Evolutionary conservation across 78 protist genomes (phyloP), one percentile per base, ranked within the genome.

Genomic region (Fonticula alba): DNA sequence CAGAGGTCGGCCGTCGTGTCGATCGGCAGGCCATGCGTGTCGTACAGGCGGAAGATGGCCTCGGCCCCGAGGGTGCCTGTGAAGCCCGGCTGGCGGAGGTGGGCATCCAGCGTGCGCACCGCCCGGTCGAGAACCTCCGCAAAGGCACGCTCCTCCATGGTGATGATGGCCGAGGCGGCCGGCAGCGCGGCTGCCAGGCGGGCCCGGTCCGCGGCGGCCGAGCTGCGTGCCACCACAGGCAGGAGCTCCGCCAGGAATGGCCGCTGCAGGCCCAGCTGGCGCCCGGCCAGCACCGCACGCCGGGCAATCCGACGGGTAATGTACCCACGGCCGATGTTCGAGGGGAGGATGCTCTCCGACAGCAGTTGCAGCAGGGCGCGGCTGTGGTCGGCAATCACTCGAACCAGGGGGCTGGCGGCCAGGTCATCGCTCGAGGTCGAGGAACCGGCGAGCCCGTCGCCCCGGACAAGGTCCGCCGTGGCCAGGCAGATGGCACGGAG

Each of bases 301-400:
- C 82, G 55, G 60, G 72, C 68, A 35, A 78, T 61, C 58, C 74
- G 78, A 19, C 87, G 59, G 14, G 74, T 46, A 0, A 82, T 83
- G 62, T 77, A 82, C 7, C 81, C 82, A 11, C 87, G 66, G 10
- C 82, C 82, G 37, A 64, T 40, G 64, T 71, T 56, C 15, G 32
- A 19, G 26, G 83, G 84, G 5, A 74, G 24, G 2, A 83, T 72
- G 19, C 88, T 82, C 35, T 83, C 88, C 0, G 73, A 50, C 33
- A 83, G 55, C 40, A 83, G 37, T 55, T 55, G 55, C 7, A 61
- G 26, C 14, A 50, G 40, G 2, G 84, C 37, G 37, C 88, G 62
- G 15, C 72, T 5, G 56, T 83, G 88, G 59, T 83, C 88, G 15
- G 73, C 75, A 24, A 77, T 61, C 11, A 82, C 76, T 20, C 71